Conservation (phyloP, 768 basidiomycete genomes). For the Dacryopinax primogenitus region DNA sequence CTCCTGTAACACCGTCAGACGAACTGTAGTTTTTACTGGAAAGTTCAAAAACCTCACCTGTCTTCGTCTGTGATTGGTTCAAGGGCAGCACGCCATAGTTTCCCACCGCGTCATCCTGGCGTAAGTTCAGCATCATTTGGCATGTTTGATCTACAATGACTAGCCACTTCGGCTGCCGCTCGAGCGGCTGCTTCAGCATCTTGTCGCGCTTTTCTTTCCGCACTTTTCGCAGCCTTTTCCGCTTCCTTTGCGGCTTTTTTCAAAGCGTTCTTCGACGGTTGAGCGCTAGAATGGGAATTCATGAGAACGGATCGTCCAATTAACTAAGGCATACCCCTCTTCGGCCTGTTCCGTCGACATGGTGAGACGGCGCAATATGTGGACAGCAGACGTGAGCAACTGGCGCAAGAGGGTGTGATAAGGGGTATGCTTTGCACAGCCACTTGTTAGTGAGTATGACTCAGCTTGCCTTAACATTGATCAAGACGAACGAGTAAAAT, state of each 20-base stretch:
- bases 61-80: slow-evolving; percentile 77
- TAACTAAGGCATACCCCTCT: too few relatives aligned
- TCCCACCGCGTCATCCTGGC: slow-evolving; percentile 58
- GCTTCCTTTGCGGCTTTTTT: slow-evolving; percentile 86
- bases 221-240: slow-evolving; percentile 80
- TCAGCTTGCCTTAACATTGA: too few relatives aligned
- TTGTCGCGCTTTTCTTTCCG: slow-evolving; percentile 71
- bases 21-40: slow-evolving; percentile 15
- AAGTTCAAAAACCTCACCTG: slow-evolving; percentile 22
- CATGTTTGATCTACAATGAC: slow-evolving; percentile 14
- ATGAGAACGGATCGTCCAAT: too few relatives aligned
- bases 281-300: slow-evolving; percentile 13
- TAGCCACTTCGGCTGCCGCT: slow-evolving; percentile 51
- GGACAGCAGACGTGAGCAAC: too few relatives aligned
- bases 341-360: too few relatives aligned
- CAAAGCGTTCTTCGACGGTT: slow-evolving; percentile 69
- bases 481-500: too few relatives aligned
- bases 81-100: slow-evolving; percentile 82
- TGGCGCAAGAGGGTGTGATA: too few relatives aligned
- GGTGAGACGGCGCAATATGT: too few relatives aligned
- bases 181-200: slow-evolving; percentile 57
- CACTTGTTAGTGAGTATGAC: too few relatives aligned
- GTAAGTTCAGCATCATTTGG: slow-evolving; percentile 8
- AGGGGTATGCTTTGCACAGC: too few relatives aligned
- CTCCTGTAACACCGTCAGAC: slow-evolving; percentile 30